These are phyloP conservation scores for Aureobasidium sp. DNA, from an alignment of 2,329 filamentous ascomycete species.

Conservation along the genomic window DNA sequence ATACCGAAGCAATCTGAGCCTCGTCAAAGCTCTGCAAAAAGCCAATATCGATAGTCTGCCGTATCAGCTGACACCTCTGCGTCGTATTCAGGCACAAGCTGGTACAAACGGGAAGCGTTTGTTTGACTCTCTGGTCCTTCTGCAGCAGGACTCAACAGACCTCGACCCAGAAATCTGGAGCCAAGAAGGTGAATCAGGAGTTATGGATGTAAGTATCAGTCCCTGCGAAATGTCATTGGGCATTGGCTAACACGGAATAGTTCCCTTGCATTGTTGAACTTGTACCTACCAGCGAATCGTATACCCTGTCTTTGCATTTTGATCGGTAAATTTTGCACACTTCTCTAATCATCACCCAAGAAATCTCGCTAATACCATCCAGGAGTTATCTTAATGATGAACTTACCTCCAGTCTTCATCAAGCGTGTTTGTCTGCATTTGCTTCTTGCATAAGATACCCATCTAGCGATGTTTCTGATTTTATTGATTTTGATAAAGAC, in stretches of 20 bases:
- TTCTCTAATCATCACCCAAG: too few species aligned
- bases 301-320: conserved; percentile 56
- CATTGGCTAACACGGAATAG: not conserved
- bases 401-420: not conserved
- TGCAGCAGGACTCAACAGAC: conserved; percentile 53
- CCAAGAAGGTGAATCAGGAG: conserved; percentile 41
- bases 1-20: conserved; percentile 42
- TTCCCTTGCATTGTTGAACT: conserved; percentile 15
- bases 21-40: conserved; percentile 52
- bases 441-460: conserved; percentile 21
- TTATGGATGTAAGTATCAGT: conserved; percentile 52
- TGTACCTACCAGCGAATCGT: conserved; percentile 34
- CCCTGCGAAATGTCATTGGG: too few species aligned
- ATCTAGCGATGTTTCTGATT: conserved; percentile 18
- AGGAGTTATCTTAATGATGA: conserved; percentile 16
- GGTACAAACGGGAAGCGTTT: conserved; percentile 40
- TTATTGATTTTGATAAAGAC: conserved; percentile 15
- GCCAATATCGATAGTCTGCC: conserved; percentile 53
- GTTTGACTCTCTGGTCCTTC: conserved; percentile 72
- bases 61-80: conserved; percentile 67
- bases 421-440: conserved; percentile 15
- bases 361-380: not conserved
- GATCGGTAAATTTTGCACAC: conserved; percentile 25
- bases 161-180: conserved; percentile 44
- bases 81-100: conserved; percentile 51